phyloP scores from a whole-genome alignment of 192 early-diverging fungal genomes.

The Umbelopsis sp. region DNA sequence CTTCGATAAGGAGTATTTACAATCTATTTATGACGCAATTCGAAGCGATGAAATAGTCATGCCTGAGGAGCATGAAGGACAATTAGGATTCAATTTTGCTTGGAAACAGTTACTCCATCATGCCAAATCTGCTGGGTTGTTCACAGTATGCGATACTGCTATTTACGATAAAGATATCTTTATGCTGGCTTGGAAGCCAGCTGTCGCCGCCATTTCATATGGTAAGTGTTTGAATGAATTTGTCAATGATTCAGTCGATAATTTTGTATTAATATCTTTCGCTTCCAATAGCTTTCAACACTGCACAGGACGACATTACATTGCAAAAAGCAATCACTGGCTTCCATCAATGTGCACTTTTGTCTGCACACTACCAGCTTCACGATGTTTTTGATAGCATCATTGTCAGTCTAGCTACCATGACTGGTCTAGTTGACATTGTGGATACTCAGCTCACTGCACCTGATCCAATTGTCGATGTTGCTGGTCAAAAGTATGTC shows the following conservation, averaged over 20 bases:
- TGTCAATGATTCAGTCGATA: not conserved
- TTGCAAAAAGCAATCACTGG: constrained; percentile 82
- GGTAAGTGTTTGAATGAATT: constrained; percentile 42
- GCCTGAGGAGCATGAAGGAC: constrained; percentile 96
- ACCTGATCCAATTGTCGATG: constrained; percentile 48
- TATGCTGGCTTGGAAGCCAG: constrained; percentile 69
- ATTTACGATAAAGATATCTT: constrained; percentile 85
- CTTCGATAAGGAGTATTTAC: constrained; percentile 81
- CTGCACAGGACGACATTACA: constrained; percentile 73
- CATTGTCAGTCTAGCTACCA: constrained; percentile 67
- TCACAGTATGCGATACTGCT: constrained; percentile 57
- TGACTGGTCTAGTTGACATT: constrained; percentile 68
- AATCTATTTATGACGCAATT: constrained; percentile 87
- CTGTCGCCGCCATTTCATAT: constrained; percentile 80
- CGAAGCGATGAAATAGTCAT: constrained; percentile 90
- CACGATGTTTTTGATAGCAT: constrained; percentile 81
- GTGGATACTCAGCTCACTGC: constrained; percentile 37
- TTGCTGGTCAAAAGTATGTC: constrained; percentile 47
- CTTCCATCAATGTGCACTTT: constrained; percentile 70
- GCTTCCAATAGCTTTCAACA: constrained; percentile 67
- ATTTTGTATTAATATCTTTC: not conserved
- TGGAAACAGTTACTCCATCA: constrained; percentile 82
- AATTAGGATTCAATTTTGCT: constrained; percentile 90
- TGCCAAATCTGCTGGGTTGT: constrained; percentile 50
- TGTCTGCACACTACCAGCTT: constrained; percentile 74